These are phyloP conservation scores for Xylogone sp. DNA, from an alignment of 2,329 filamentous ascomycete species.

Conservation along the genomic window DNA sequence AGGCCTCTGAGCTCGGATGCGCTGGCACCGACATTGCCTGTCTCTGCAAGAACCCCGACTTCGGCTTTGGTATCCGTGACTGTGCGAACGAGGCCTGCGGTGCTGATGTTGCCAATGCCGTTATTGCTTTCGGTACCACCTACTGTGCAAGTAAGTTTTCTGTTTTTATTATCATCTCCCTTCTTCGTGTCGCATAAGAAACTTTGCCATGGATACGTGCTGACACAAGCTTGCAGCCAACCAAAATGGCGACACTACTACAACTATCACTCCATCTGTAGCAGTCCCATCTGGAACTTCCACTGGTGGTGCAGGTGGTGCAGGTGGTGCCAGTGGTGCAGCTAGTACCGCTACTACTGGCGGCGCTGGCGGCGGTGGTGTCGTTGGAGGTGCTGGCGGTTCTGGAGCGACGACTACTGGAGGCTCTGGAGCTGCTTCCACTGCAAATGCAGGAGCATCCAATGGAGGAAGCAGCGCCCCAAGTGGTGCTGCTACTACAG, in stretches of 20 bases:
- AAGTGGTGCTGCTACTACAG: not conserved
- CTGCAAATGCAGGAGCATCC: not conserved
- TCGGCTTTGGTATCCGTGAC: constrained; percentile 43
- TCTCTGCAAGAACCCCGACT: constrained; percentile 40
- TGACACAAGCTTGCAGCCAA: too few relatives aligned
- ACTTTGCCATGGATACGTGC: too few relatives aligned
- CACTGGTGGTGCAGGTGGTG: constrained; percentile 1
- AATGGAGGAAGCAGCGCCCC: not conserved
- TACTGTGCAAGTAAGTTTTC: constrained; percentile 22
- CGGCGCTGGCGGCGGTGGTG: constrained; percentile 14
- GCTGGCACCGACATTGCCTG: constrained; percentile 31
- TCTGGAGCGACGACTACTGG: constrained; percentile 2
- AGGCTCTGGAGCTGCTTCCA: constrained; percentile 1
- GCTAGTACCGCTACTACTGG: constrained; percentile 6
- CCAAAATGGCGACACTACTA: constrained; percentile 1
- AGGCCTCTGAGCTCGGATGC: constrained; percentile 38
- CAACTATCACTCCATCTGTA: constrained; percentile 2
- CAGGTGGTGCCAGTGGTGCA: not conserved
- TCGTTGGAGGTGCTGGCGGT: constrained; percentile 11
- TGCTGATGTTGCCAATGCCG: constrained; percentile 19
- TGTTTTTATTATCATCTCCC: not conserved
- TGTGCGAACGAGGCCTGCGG: constrained; percentile 40
- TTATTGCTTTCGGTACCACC: constrained; percentile 22
- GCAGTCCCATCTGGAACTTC: constrained; percentile 1
- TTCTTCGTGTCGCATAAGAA: not conserved